Base-by-base conservation (phyloP, 139 green algal genomes). In the Picochlorum sp. region DNA sequence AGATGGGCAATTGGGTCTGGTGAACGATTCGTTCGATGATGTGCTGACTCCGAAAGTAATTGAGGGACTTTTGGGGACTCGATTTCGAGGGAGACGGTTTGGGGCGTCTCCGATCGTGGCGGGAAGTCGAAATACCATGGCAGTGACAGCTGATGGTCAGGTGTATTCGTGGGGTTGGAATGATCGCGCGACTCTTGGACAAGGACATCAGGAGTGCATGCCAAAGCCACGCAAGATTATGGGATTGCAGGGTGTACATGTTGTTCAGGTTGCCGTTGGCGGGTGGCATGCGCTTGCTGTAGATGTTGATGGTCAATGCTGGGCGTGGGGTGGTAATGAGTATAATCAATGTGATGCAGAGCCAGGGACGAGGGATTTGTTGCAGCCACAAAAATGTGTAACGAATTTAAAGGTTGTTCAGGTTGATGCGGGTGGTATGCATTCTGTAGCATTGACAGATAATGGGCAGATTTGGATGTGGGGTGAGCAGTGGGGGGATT, bases 281-380 rank as follows among this genome's bases (percentile, higher is more conserved):
- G 91, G 91, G 32, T 97, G 91, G 91, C 91, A 97, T 79, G 86
- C 81, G 70, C 78, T 96, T 41, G 86, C 83, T 6, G 49, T 96
- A 49, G 70, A 74, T 18, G 68, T 80, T 32, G 32, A 68, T 20
- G 64, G 49, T 15, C 61, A 70, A 54, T 65, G 44, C 16, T 87
- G 74, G 67, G 74, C 81, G 3, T 90, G 85, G 81, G 87, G 88
- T 8, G 91, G 91, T 49, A 96, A 97, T 68, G 90, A 97, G 75
- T 97, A 97, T 65, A 69, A 76, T 37, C 90, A 97, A 79, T 91
- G 83, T 58, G 79, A 72, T 30, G 32, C 72, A 15, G 62, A 78
- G 7, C 24, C 62, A 14, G 69, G 60, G 6, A 51, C 71, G 49
- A 61, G 79, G 1, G 84, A 95, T 68, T 66, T 95, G 1, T 37